phyloP scores from a whole-genome alignment of 306 rosid species.

The Begonia fuchsioides region DNA sequence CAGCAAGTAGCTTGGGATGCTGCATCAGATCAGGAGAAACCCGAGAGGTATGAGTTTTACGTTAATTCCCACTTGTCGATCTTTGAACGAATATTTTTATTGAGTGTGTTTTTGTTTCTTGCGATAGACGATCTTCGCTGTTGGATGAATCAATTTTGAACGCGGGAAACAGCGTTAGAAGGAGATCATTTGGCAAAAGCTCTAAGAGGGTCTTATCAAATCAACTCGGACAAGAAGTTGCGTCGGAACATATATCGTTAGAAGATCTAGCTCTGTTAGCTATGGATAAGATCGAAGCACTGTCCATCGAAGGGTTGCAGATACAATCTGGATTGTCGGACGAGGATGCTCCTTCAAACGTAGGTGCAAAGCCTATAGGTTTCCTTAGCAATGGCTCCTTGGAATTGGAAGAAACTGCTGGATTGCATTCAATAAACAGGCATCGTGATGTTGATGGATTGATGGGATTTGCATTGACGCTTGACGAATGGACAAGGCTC shows the following conservation, averaged over 20 bases:
- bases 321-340: constrained; percentile 81
- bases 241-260: constrained; percentile 48
- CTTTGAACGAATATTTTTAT: constrained; percentile 4
- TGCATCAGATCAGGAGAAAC: constrained; percentile 32
- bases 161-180: constrained; percentile 22
- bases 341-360: constrained; percentile 69
- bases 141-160: constrained; percentile 28
- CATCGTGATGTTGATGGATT: constrained; percentile 46
- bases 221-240: constrained; percentile 22
- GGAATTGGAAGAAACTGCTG: constrained; percentile 72
- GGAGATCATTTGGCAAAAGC: constrained; percentile 22
- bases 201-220: constrained; percentile 21
- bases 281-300: constrained; percentile 84
- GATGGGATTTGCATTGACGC: constrained; percentile 70
- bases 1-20: constrained; percentile 88
- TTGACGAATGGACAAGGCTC: constrained; percentile 86
- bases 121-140: constrained; percentile 32
- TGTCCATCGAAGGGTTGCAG: constrained; percentile 78
- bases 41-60: constrained; percentile 37
- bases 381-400: constrained; percentile 35
- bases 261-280: constrained; percentile 90
- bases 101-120: constrained; percentile 10
- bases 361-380: constrained; percentile 36
- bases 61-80: constrained; percentile 6
- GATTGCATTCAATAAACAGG: constrained; percentile 52